Evolutionary conservation across 78 protist genomes (phyloP).

Genomic region (Paulinella micropora): DNA sequence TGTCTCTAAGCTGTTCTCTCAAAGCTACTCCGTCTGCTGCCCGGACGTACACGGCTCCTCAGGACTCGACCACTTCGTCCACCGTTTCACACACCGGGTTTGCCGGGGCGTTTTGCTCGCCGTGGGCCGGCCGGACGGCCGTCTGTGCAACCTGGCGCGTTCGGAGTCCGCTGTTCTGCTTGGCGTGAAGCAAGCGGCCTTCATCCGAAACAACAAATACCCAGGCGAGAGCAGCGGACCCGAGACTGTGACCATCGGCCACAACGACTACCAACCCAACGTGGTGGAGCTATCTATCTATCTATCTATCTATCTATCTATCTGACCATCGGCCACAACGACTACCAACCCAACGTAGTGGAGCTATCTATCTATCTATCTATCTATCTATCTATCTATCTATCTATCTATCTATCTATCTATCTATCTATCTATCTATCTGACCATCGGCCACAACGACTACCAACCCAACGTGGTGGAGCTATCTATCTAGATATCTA

Average conservation of each 20-base stretch:
- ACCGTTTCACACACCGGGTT: slow-evolving; percentile 31
- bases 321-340: too few species aligned
- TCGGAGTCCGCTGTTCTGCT: not conserved
- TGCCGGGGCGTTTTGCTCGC: slow-evolving; percentile 23
- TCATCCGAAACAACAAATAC: not conserved
- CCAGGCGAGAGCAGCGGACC: slow-evolving; percentile 1
- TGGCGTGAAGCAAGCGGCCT: not conserved
- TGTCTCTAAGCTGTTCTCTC: slow-evolving; percentile 21
- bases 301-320: too few species aligned
- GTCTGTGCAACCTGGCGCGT: slow-evolving; percentile 1
- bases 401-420: too few species aligned
- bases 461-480: too few species aligned
- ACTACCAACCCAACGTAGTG: too few species aligned
- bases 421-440: too few species aligned
- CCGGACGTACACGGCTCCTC: not conserved
- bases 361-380: too few species aligned
- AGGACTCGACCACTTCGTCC: slow-evolving; percentile 5
- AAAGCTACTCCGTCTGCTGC: slow-evolving; percentile 23
- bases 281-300: too few species aligned
- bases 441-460: too few species aligned
- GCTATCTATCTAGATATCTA: too few species aligned
- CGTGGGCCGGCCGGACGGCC: slow-evolving; percentile 32
- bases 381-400: too few species aligned
- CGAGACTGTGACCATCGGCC: slow-evolving; percentile 3
- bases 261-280: too few species aligned